These are phyloP conservation scores for Helianthus annuus DNA, from an alignment of 129 eudicot species.

Conservation along the genomic window DNA sequence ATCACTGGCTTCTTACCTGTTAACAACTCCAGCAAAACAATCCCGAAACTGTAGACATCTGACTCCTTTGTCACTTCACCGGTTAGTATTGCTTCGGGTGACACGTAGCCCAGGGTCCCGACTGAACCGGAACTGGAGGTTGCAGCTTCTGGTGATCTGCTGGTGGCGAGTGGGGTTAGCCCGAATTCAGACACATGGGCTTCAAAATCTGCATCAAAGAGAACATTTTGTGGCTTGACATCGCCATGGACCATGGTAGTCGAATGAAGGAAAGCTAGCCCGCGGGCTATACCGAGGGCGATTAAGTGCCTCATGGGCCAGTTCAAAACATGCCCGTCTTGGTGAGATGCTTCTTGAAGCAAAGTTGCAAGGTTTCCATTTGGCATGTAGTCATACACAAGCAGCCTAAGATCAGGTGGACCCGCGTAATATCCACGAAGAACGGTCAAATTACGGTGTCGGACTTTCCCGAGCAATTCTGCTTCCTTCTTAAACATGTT, in stretches of 20 bases:
- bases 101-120: constrained; percentile 65
- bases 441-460: constrained; percentile 82
- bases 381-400: constrained; percentile 92
- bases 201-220: constrained; percentile 92
- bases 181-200: constrained; percentile 93
- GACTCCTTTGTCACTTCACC: constrained; percentile 58
- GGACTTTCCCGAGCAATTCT: constrained; percentile 69
- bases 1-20: constrained; percentile 88
- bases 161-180: constrained; percentile 41
- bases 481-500: constrained; percentile 72
- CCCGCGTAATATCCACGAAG: constrained; percentile 90
- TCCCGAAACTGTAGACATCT: constrained; percentile 92
- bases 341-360: constrained; percentile 93
- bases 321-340: constrained; percentile 89
- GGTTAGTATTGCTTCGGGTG: constrained; percentile 69
- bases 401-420: constrained; percentile 67
- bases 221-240: constrained; percentile 75
- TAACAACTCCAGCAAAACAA: constrained; percentile 72
- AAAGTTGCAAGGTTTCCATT: constrained; percentile 86
- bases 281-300: constrained; percentile 88
- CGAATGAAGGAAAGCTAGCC: constrained; percentile 70
- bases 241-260: constrained; percentile 72
- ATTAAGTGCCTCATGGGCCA: constrained; percentile 99
- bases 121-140: constrained; percentile 57
- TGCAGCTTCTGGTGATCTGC: constrained; percentile 46